phyloP scores from a whole-genome alignment of 2,329 filamentous ascomycete species.

The Herpotrichia juniperi region DNA sequence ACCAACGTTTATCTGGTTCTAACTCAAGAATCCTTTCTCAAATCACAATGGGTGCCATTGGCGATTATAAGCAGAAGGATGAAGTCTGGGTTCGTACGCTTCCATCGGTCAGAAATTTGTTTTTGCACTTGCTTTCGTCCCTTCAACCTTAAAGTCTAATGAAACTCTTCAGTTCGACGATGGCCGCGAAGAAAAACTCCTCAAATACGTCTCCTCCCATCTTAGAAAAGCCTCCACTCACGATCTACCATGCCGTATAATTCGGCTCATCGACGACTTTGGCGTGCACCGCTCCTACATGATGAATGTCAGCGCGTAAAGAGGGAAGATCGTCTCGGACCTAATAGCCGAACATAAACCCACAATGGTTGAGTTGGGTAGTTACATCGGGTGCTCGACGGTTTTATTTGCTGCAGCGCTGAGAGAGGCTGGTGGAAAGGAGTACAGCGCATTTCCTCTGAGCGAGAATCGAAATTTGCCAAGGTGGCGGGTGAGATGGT shows the following conservation, averaged over 20 bases:
- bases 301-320: not conserved
- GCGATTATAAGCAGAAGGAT: no score
- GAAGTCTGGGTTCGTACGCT: no score
- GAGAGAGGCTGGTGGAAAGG: not conserved
- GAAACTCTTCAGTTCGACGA: no score
- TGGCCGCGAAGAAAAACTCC: not conserved
- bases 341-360: not conserved
- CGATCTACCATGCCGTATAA: not conserved
- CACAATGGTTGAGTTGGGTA: not conserved
- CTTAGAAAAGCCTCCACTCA: not conserved
- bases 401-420: not conserved
- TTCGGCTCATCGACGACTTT: not conserved
- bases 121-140: no score
- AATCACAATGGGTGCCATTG: no score
- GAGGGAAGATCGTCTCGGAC: not conserved
- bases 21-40: no score
- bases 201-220: not conserved
- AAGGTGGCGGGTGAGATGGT: not conserved
- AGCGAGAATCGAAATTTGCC: not conserved
- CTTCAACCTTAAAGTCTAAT: no score
- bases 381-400: conserved; percentile 2
- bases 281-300: not conserved
- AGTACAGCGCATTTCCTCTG: not conserved
- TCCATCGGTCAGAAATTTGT: no score
- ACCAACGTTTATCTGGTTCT: no score